A percentile compares a stretch with the other conserved stretches of the same genome.
These are phyloP conservation scores for Pichia kluyveri DNA, from an alignment of 805 yeast genomes.

Conservation along the genomic window DNA sequence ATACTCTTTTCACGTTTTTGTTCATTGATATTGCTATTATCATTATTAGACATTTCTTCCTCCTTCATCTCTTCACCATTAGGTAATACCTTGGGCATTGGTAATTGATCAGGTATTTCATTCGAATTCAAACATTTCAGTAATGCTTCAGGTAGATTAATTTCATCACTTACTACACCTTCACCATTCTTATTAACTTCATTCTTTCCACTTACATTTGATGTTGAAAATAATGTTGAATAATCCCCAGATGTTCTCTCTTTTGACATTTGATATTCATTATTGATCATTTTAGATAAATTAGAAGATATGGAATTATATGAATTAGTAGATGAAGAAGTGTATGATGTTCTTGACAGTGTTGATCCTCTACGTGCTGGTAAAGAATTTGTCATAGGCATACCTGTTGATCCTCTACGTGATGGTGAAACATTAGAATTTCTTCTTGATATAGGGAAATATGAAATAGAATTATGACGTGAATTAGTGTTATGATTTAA, in stretches of 20 bases:
- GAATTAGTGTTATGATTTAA: not conserved
- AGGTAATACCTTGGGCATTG: conserved; percentile 35
- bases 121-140: conserved; percentile 6
- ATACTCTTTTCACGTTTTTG: not conserved
- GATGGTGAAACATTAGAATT: conserved; percentile 11
- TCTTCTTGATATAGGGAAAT: conserved; percentile 9
- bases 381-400: not conserved
- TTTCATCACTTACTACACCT: not conserved
- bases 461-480: not conserved
- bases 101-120: conserved; percentile 44
- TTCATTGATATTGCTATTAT: not conserved
- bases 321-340: not conserved
- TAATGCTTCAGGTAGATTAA: not conserved
- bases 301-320: not conserved
- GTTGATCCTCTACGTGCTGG: conserved; percentile 3
- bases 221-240: no score
- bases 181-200: not conserved
- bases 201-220: no score
- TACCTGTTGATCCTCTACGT: not conserved
- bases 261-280: not conserved
- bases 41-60: not conserved
- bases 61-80: not conserved
- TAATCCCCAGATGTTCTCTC: not conserved
- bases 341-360: conserved; percentile 3
- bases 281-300: not conserved